Evolutionary conservation across 495 filamentous ascomycete species (phyloP).

Genomic region (Usnea hakonensis): DNA sequence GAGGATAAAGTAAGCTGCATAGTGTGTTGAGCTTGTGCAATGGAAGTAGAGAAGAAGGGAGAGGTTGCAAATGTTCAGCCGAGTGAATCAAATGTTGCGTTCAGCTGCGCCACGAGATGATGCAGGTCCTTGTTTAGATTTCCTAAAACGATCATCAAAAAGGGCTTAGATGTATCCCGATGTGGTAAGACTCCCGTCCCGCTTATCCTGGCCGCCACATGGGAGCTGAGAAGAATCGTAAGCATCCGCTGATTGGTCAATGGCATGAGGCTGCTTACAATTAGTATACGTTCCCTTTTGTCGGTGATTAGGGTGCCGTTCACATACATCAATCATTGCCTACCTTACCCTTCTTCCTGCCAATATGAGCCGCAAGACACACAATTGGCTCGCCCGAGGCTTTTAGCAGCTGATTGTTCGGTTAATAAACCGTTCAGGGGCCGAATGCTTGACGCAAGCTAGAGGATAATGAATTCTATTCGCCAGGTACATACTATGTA

Average conservation of each 20-base stretch:
- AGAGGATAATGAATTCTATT: slow-evolving; percentile 3
- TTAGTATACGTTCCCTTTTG: not conserved
- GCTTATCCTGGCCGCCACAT: not conserved
- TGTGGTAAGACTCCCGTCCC: slow-evolving; percentile 2
- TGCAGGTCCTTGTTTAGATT: not conserved
- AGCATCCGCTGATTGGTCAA: slow-evolving; percentile 5
- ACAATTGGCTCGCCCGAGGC: slow-evolving; percentile 2
- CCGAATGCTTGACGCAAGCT: slow-evolving; percentile 2
- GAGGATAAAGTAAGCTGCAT: not conserved
- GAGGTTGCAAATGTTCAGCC: slow-evolving; percentile 15
- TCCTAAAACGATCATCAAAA: not conserved
- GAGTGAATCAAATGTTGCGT: not conserved
- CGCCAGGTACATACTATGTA: slow-evolving; percentile 1
- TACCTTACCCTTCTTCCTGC: not conserved
- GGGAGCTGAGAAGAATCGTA: slow-evolving; percentile 10
- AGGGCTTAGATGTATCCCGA: not conserved
- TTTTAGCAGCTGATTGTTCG: not conserved
- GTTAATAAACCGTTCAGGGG: not conserved
- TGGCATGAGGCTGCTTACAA: not conserved
- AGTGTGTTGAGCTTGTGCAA: not conserved
- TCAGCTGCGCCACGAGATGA: slow-evolving; percentile 19
- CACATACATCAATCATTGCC: not conserved
- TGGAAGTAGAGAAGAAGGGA: not conserved
- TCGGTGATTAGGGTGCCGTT: not conserved
- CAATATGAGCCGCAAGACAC: slow-evolving; percentile 19